Evolutionary conservation across 2,329 filamentous ascomycete species (phyloP).

Genomic region (Hypoxylon sp.): DNA sequence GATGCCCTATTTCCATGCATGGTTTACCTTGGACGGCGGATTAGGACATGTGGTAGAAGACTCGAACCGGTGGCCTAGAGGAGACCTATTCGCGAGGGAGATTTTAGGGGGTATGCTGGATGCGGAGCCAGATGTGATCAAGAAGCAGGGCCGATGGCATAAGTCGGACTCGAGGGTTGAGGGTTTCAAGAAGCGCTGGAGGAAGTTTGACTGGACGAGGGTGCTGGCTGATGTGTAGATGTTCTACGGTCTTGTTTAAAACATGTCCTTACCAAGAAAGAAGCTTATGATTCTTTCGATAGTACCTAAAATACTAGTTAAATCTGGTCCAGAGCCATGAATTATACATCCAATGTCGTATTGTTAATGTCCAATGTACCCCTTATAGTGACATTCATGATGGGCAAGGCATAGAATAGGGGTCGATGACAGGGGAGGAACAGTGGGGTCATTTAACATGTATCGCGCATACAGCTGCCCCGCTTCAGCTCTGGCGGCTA

Average conservation of each 20-base stretch:
- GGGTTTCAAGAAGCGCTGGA: constrained; percentile 85
- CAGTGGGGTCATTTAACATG: not conserved
- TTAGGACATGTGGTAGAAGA: constrained; percentile 95
- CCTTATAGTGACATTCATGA: too few species aligned
- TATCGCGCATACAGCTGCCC: constrained; percentile 23
- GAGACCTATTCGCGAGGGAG: constrained; percentile 93
- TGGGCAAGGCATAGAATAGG: too few species aligned
- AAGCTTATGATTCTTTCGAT: too few species aligned
- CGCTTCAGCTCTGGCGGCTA: constrained; percentile 20
- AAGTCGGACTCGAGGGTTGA: constrained; percentile 77
- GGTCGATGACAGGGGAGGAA: not conserved
- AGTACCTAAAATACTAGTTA: too few species aligned
- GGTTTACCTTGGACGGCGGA: constrained; percentile 93
- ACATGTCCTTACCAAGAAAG: too few species aligned
- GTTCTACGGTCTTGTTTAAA: too few species aligned
- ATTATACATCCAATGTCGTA: too few species aligned
- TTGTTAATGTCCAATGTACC: too few species aligned
- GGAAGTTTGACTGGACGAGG: constrained; percentile 89
- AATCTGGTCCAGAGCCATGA: too few species aligned
- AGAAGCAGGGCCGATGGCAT: constrained; percentile 89
- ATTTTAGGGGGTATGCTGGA: constrained; percentile 94
- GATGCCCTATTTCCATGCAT: constrained; percentile 98
- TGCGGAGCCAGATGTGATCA: constrained; percentile 82
- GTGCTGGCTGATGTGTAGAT: constrained; percentile 60
- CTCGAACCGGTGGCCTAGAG: constrained; percentile 83